Conservation (phyloP, 2,329 filamentous ascomycete genomes). For the Exophiala phaeomuriformis region DNA sequence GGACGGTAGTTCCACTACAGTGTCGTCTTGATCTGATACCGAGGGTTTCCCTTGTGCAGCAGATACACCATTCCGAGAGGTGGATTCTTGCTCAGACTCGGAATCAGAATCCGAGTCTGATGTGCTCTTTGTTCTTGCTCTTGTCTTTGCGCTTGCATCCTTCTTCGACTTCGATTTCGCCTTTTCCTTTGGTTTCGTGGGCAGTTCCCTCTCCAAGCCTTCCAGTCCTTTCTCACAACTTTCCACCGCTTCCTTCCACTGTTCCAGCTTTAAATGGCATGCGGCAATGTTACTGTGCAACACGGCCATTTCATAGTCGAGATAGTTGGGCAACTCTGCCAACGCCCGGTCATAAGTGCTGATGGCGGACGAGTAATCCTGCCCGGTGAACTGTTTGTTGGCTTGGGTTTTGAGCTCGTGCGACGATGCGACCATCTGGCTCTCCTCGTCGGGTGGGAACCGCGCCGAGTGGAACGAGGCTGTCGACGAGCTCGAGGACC, state of each 20-base stretch:
- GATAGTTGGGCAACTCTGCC: conserved; percentile 69
- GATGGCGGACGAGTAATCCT: conserved; percentile 69
- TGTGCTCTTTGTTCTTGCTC: conserved; percentile 7
- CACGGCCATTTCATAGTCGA: conserved; percentile 82
- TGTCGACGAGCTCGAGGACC: conserved; percentile 18
- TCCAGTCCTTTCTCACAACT: conserved; percentile 67
- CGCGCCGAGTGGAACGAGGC: conserved; percentile 30
- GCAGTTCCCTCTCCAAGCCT: conserved; percentile 57
- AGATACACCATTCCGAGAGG: no score
- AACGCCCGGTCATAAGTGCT: conserved; percentile 76
- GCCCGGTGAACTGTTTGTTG: conserved; percentile 68
- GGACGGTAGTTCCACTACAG: conserved; percentile 46
- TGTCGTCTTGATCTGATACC: conserved; percentile 29
- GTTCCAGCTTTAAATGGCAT: conserved; percentile 73
- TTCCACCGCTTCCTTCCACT: conserved; percentile 77
- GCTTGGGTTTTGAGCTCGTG: conserved; percentile 66
- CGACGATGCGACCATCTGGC: conserved; percentile 62
- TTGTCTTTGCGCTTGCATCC: conserved; percentile 3
- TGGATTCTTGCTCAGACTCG: neutral
- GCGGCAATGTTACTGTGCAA: conserved; percentile 83
- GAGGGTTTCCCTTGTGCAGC: no score
- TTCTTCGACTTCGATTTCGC: conserved; percentile 10
- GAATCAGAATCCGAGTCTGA: conserved; percentile 16
- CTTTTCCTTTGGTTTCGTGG: conserved; percentile 31
- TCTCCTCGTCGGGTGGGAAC: conserved; percentile 44